Base-by-base conservation (phyloP, 495 filamentous ascomycete species). In the Daldinia loculata region DNA sequence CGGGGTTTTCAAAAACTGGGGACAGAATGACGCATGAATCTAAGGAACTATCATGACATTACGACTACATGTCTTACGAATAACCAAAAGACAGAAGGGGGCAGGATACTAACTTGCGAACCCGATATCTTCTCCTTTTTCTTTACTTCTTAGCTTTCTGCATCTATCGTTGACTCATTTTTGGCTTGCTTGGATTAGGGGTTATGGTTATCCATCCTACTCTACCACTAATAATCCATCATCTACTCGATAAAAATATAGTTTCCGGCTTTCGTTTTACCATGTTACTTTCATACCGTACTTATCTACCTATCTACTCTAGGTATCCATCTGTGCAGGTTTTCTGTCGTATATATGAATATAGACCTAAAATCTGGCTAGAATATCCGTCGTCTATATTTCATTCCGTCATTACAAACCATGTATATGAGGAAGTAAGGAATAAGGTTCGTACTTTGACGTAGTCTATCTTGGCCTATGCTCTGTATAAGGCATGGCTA, bases 21-120 rank as follows among this genome's bases (percentile, higher is more conserved):
- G 63, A 36, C 61, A 72, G 65, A 66, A 73, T 69, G 66, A 69
- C 43, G 56, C 11, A 65, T 56, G 66, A 66, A 65, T 61, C 60
- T 61, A 24, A 66, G 36, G 53, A 38, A 66, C 39, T n/a, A 53
- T 66, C 8, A 73, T 41, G 70, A 72, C 29, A 41, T 53, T 69
- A 73, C 26, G 70, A 73, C 29, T 30, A 27, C 29, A 56, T 71
- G 27, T 59, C 41, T 8, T 57, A 66, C 43, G 38, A 63, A 53
- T 4, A 19, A 38, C 56, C 26, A 22, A 56, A 41, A 58, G 56
- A 58, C 32, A 50, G 45, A 57, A 43, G 43, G n/a, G 52, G 51
- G 15, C 50, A 65, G 22, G 56, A 48, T 60, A 48, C 11, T 24
- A 61, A 7, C 56, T 41, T 24, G 52, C 6, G 22, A 6, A 30